Evolutionary conservation across 176 grass and related monocot species (phyloP), one percentile per base, ranked within the genome.

Genomic region (Juncus effusus): DNA sequence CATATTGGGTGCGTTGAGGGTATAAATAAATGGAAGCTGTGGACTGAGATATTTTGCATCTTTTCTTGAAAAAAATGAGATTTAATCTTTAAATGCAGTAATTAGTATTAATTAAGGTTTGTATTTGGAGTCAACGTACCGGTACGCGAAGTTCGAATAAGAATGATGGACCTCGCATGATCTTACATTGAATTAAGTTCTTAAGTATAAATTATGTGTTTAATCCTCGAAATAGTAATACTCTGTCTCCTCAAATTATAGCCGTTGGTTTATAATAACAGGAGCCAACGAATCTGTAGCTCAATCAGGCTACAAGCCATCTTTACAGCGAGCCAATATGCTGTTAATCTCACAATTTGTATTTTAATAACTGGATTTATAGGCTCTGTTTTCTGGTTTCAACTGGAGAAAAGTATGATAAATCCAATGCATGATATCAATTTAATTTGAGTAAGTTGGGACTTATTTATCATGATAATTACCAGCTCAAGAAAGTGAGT

Each of bases 21-120:
- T n/a, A 42, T 79, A 59, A 56, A 59, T 42, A 8, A 47, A 69
- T 15, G 44, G 58, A 73, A 37, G 44, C 64, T 44, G 10, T 66
- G 77, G 64, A 16, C 10, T 35, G 73, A 40, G 16, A 52, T 45
- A 69, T 1, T 19, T 55, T 56, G 2, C 6, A 56, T 56, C 52
- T 38, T 13, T 13, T 58, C 12, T 13, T 49, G 15, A 7, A 38
- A 54, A 42, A 42, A 63, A 13, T 75, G 52, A 47, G 1, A 47
- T 9, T 47, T 47, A 47, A 47, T 47, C 4, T 47, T 47, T 9
- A 28, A 47, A 5, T 47, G 44, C 44, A 47, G 4, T 47, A 47
- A 47, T 47, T 47, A 47, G 9, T 47, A 47, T 47, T 6, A 47
- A 47, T 47, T 47, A 47, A 47, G 44, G 44, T 47, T 47, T 47